These are phyloP conservation scores for Botrytis cinerea DNA, from an alignment of 2,329 filamentous ascomycete species.

Conservation along the genomic window DNA sequence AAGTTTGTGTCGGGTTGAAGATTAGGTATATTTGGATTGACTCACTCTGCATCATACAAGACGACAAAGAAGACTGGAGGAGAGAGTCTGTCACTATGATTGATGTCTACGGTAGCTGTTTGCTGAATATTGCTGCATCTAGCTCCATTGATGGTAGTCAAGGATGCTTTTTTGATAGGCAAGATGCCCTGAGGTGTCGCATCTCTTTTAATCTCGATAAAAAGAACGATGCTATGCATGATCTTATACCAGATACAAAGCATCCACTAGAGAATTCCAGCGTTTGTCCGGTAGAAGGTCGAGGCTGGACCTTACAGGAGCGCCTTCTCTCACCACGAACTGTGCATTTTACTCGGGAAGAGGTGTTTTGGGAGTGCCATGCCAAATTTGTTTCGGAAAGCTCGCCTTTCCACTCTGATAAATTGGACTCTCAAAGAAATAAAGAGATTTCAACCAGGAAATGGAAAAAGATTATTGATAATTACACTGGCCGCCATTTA, in stretches of 20 bases:
- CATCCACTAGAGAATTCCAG: accelerated
- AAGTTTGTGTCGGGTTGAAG: neutral
- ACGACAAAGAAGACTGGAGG: neutral
- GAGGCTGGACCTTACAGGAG: neutral
- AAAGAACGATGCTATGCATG: neutral
- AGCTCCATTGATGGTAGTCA: neutral
- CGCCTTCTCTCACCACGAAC: neutral
- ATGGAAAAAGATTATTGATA: neutral
- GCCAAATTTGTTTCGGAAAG: neutral
- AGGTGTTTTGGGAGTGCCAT: neutral
- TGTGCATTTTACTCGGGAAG: neutral
- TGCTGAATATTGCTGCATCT: neutral
- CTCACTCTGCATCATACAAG: too few species aligned
- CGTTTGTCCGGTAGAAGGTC: neutral
- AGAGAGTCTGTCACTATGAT: neutral
- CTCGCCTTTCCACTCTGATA: neutral
- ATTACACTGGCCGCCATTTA: neutral
- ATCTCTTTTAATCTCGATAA: neutral
- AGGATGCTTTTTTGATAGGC: neutral
- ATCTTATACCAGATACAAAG: accelerated
- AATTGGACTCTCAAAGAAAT: accelerated
- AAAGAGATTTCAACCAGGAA: neutral
- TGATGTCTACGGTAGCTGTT: neutral
- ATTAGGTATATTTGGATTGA: neutral
- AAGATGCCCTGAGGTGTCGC: neutral